Percentiles rank a stretch among this genome's conserved stretches.
These are phyloP conservation scores for Dothideomycetes sp. DNA, from an alignment of 2,329 filamentous ascomycete genomes.

Conservation along the genomic window DNA sequence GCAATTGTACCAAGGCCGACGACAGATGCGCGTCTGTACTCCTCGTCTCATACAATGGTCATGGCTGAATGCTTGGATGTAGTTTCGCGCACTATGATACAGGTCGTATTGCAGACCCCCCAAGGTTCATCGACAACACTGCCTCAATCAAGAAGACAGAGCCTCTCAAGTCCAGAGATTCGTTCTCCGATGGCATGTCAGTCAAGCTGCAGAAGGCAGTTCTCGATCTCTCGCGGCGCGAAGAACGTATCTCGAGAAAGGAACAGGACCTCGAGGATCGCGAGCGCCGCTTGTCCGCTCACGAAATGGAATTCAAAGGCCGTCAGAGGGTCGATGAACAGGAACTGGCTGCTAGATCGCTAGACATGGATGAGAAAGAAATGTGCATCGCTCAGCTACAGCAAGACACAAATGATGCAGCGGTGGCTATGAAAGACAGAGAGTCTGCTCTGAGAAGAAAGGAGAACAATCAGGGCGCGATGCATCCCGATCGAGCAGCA, in stretches of 20 bases:
- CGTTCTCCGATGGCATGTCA: not conserved
- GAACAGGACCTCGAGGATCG: too few relatives aligned
- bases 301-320: not conserved
- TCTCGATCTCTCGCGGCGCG: too few relatives aligned
- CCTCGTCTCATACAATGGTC: not conserved
- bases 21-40: slow-evolving; percentile 5
- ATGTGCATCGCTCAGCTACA: not conserved
- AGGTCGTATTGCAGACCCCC: not conserved
- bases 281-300: too few relatives aligned
- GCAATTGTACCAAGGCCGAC: slow-evolving; percentile 6
- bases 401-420: not conserved
- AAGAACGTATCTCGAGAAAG: too few relatives aligned
- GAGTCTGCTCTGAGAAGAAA: not conserved
- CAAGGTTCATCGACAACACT: not conserved
- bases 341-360: not conserved
- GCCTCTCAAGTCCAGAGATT: not conserved
- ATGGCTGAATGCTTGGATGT: not conserved
- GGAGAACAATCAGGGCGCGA: slow-evolving; percentile 1
- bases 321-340: not conserved
- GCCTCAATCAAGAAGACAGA: not conserved
- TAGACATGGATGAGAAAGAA: not conserved
- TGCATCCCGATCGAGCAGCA: not conserved
- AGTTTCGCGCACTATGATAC: slow-evolving; percentile 6
- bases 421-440: not conserved
- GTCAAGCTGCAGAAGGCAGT: too few relatives aligned